Evolutionary conservation across 2,329 filamentous ascomycete species (phyloP).

Genomic region (Leptographium wingfieldii): DNA sequence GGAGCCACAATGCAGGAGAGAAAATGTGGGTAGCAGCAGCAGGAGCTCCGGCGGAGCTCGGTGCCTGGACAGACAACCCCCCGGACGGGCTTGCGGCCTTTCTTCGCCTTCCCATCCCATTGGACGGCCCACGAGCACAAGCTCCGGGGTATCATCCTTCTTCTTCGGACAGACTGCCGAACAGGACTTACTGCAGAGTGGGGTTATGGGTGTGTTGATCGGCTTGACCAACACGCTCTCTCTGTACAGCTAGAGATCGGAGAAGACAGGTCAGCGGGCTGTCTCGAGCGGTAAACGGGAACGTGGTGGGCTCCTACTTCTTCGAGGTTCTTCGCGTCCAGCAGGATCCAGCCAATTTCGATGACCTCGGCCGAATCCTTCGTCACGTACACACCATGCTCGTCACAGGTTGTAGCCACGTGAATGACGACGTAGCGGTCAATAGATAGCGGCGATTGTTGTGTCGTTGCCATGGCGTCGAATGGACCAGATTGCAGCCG

Average conservation of each 20-base stretch:
- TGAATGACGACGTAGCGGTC: conserved; percentile 98
- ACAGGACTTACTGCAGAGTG: conserved; percentile 80
- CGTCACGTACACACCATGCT: conserved; percentile 97
- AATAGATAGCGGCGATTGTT: conserved; percentile 51
- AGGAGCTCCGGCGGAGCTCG: neutral
- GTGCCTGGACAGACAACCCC: neutral
- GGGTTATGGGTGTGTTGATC: conserved; percentile 96
- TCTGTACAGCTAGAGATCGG: conserved; percentile 63
- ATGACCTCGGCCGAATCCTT: conserved; percentile 99
- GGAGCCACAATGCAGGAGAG: neutral
- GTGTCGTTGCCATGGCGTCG: conserved; percentile 28
- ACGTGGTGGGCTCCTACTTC: conserved; percentile 47
- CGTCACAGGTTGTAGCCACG: conserved; percentile 96
- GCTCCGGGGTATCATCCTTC: too few relatives aligned
- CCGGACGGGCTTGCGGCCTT: neutral
- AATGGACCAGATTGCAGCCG: neutral
- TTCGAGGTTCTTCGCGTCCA: conserved; percentile 82
- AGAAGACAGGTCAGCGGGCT: neutral
- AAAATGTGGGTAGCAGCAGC: neutral
- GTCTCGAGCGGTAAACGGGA: neutral
- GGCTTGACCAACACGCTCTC: conserved; percentile 97
- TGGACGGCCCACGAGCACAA: neutral
- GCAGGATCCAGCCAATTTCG: conserved; percentile 94
- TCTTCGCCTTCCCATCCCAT: too few relatives aligned
- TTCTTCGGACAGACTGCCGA: too few relatives aligned